Base-by-base conservation (phyloP, 371 early-diverging fungal species). In the Mortierella sp. region DNA sequence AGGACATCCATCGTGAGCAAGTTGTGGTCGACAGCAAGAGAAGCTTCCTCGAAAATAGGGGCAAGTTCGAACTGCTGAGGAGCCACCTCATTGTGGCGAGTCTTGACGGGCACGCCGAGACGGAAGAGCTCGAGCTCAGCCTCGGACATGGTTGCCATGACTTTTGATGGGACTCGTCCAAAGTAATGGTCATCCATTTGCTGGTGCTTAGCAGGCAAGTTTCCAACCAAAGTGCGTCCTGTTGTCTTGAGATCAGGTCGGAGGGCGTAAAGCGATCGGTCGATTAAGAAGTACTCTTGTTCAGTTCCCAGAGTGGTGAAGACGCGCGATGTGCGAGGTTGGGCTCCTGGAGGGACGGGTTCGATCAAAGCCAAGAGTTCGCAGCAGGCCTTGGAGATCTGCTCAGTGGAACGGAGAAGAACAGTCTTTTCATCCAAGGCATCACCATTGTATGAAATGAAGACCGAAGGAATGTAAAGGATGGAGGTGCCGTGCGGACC, bases 181-280 rank as follows among this genome's bases (percentile, higher is more conserved):
- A 98, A 98, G 88, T 98, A 98, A 83, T 98, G 98, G 84, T 98
- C 98, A 73, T 97, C 97, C 63, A 98, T 84, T 87, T 97, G 97
- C 87, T 98, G 99, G 82, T 97, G 97, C 82, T 96, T 94, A 50
- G 99, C 95, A 43, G 97, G 98, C 59, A 97, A 88, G 67, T 89
- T 88, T 57, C 99, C 98, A 39, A 98, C 69, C 52, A 98, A 82
- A 42, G 97, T 95, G 71, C 99, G 93, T 48, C 99, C 99, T 26
- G 92, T 88, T 76, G 93, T 95, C 91, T 96, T 96, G 53, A 98
- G 86, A 83, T 98, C 99, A 53, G 96, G 96, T 55, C 98, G 93
- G 61, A 95, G 87, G 54, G 93, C 81, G 84, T 96, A 96, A 61
- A 97, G 83, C 19, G 84, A 84, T 73, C 97, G 92, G 83, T 98